These are phyloP conservation scores for Macroventuria anomochaeta DNA, from an alignment of 2,329 filamentous ascomycete species.

Conservation along the genomic window DNA sequence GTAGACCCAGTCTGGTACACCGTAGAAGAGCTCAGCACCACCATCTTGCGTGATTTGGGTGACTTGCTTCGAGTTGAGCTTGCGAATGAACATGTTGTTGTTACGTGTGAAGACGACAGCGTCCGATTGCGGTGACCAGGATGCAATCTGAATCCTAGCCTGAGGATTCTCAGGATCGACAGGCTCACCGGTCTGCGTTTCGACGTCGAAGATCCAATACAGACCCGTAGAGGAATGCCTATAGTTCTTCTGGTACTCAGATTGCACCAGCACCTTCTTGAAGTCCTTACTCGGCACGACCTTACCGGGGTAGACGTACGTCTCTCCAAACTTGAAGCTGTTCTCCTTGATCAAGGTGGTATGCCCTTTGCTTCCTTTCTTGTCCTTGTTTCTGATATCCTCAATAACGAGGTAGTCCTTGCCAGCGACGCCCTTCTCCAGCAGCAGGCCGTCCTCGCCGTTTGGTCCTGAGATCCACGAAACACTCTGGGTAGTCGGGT, in stretches of 20 bases:
- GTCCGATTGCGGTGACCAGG: conserved; percentile 87
- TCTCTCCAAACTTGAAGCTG: conserved; percentile 66
- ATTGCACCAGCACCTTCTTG: conserved; percentile 83
- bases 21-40: conserved; percentile 88
- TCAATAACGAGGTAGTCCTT: conserved; percentile 83
- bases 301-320: conserved; percentile 63
- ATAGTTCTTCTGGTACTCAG: conserved; percentile 77
- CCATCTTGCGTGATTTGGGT: conserved; percentile 85
- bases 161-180: conserved; percentile 72
- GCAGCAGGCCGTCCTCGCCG: conserved; percentile 82
- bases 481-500: conserved; percentile 68
- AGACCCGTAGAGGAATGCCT: conserved; percentile 84
- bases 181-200: conserved; percentile 76
- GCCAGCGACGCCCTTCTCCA: conserved; percentile 69
- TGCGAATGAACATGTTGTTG: conserved; percentile 88
- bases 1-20: conserved; percentile 97
- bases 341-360: conserved; percentile 77
- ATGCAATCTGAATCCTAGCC: conserved; percentile 78
- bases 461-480: conserved; percentile 77
- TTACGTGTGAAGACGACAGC: conserved; percentile 86
- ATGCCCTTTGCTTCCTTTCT: conserved; percentile 54
- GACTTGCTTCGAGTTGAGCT: conserved; percentile 65
- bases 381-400: conserved; percentile 70
- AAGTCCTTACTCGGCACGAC: conserved; percentile 82
- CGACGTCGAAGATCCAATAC: conserved; percentile 94